Percentiles rank a stretch among this genome's conserved stretches.
Conservation (phyloP, 148 eudicot genomes). For the Rhododendron simsii region DNA sequence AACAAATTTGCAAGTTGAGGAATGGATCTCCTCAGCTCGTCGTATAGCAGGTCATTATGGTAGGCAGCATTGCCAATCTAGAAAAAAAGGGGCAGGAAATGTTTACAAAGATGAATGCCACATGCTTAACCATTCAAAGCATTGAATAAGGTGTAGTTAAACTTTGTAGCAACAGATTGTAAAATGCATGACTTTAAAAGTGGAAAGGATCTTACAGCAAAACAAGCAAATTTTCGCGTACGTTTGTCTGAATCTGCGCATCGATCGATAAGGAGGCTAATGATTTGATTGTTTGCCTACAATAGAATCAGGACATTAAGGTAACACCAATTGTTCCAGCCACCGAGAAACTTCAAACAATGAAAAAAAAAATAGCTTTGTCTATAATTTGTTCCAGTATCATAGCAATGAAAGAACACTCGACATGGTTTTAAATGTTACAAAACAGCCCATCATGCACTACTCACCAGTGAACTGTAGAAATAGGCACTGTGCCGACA, state of each 20-base stretch:
- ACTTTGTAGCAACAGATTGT: not conserved
- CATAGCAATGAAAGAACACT: not conserved
- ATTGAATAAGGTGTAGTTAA: not conserved
- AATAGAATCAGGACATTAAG: slow-evolving; percentile 7
- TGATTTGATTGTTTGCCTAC: slow-evolving; percentile 64
- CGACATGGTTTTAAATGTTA: not conserved
- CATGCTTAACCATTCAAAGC: not conserved
- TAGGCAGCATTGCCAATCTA: slow-evolving; percentile 98
- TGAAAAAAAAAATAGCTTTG: not conserved
- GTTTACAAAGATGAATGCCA: not conserved
- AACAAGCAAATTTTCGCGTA: slow-evolving; percentile 93
- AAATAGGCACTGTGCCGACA: slow-evolving; percentile 93
- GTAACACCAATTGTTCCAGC: not conserved
- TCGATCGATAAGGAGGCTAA: slow-evolving; percentile 71
- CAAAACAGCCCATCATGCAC: not conserved
- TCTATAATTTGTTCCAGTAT: not conserved
- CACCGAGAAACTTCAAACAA: not conserved
- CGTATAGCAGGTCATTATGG: slow-evolving; percentile 76
- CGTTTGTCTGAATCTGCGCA: slow-evolving; percentile 85
- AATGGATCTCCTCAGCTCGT: slow-evolving; percentile 74
- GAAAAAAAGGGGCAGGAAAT: not conserved
- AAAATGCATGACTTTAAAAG: not conserved
- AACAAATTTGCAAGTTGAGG: slow-evolving; percentile 75
- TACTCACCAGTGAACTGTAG: slow-evolving; percentile 66
- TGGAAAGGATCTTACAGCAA: slow-evolving; percentile 61